Evolutionary conservation across 2,329 filamentous ascomycete species (phyloP).

Genomic region (Cladorrhinum sp.): DNA sequence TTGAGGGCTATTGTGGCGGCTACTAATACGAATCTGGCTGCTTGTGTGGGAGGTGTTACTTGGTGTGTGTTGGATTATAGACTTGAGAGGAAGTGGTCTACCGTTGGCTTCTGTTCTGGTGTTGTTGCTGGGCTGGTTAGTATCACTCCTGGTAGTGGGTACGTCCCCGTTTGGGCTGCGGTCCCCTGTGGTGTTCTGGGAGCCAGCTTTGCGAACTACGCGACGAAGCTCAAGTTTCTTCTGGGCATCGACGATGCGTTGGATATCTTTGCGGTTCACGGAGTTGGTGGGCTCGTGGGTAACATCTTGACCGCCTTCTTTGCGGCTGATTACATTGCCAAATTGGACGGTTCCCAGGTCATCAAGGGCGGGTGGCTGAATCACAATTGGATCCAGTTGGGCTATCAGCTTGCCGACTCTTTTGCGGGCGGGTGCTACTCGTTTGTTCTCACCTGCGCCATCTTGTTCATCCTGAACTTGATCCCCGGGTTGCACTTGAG

Average conservation of each 20-base stretch:
- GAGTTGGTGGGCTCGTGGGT: constrained; percentile 72
- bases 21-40: constrained; percentile 80
- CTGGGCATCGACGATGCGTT: constrained; percentile 79
- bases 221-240: constrained; percentile 85
- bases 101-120: constrained; percentile 88
- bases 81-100: constrained; percentile 87
- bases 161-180: constrained; percentile 79
- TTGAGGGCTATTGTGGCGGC: constrained; percentile 83
- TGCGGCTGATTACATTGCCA: constrained; percentile 79
- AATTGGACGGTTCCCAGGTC: constrained; percentile 65
- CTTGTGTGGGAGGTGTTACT: constrained; percentile 79
- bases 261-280: constrained; percentile 85
- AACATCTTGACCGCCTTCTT: constrained; percentile 81
- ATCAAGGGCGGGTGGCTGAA: constrained; percentile 82
- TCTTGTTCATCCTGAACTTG: constrained; percentile 76
- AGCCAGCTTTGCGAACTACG: constrained; percentile 79
- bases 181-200: constrained; percentile 76
- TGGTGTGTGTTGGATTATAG: constrained; percentile 90
- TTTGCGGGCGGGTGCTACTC: constrained; percentile 73
- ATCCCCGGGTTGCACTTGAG: constrained; percentile 74
- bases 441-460: constrained; percentile 72
- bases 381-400: constrained; percentile 78
- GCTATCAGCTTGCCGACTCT: constrained; percentile 80
- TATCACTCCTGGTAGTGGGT: constrained; percentile 75
- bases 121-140: constrained; percentile 83